Percentiles rank a stretch among this genome's conserved stretches.
phyloP scores from a whole-genome alignment of 148 eudicot genomes.

The Amaranthus hypochondriacus region DNA sequence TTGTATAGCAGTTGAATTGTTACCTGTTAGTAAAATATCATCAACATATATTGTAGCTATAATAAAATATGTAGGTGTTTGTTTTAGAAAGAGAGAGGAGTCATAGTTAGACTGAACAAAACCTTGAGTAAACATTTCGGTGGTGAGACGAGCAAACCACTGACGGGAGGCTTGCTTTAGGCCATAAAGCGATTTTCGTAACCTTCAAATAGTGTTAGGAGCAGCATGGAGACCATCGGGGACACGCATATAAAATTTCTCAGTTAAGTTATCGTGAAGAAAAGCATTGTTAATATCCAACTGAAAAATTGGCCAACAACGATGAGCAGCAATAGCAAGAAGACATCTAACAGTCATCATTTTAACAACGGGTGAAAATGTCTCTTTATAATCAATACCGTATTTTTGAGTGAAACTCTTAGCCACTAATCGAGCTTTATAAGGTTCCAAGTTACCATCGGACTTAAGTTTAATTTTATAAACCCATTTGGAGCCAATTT shows the following conservation, averaged over 20 bases:
- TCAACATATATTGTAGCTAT: background rate
- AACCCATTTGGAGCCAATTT: background rate
- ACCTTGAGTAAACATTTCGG: too few species aligned
- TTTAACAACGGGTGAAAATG: background rate
- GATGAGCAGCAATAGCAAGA: background rate
- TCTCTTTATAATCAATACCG: background rate
- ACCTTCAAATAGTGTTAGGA: background rate
- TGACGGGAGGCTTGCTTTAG: background rate
- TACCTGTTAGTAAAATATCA: background rate
- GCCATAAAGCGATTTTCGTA: background rate
- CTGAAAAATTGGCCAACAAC: too few species aligned
- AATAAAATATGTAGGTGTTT: background rate
- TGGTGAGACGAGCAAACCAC: background rate
- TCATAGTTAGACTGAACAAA: background rate
- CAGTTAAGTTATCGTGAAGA: background rate
- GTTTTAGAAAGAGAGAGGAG: background rate
- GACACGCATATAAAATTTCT: background rate
- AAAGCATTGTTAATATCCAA: background rate
- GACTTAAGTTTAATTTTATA: background rate
- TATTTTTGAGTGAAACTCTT: background rate
- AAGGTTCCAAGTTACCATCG: background rate
- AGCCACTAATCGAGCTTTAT: background rate
- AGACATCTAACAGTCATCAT: background rate
- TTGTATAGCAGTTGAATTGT: rapidly evolving
- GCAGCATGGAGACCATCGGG: background rate